Evolutionary conservation across 2,329 filamentous ascomycete genomes (phyloP), one percentile per base, ranked within the genome.

Genomic region (Passalora sequoiae): DNA sequence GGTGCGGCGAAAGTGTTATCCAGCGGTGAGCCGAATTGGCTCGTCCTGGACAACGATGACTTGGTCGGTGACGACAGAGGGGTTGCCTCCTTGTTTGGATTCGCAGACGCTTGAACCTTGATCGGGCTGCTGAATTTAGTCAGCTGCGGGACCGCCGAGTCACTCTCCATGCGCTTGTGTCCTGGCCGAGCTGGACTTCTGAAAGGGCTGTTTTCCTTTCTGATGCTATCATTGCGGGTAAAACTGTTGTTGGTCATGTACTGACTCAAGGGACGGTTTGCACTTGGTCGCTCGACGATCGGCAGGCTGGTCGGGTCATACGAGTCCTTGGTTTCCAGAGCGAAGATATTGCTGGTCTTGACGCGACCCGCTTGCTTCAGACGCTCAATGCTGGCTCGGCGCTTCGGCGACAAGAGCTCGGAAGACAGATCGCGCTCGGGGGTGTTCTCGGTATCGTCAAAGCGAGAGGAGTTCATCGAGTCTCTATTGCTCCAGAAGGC

Each of bases 301-400:
- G 85, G 84, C 42, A 89, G 69, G 54, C 80, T 79, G 43, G 83
- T 77, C 20, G 89, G 88, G 65, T 96, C 88, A 72, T 96, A 96
- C 71, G 94, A 86, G 65, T 89, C 81, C 69, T 89, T 89, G 62
- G 89, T 84, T 69, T 96, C 89, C 43, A 89, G 84, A 30, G 88
- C 89, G 64, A 95, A 87, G 75, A 97, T 96, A 70, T 84, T 94
- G 76, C 91, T 96, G 72, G 95, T 97, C 76, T 91, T 95, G 60
- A 98, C 92, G 48, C 92, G 85, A 43, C 91, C 95, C 22, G 89
- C 89, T 64, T 84, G 87, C 70, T 96, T 94, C 47, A 98, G 76
- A 61, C 89, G 89, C 75, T 98, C 92, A 55, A 98, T 89, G 13
- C 91, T 97, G 33, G 87, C 86, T 62, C 91, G 83, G 60, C 87